These are phyloP conservation scores for Fusarium penzigii DNA, from an alignment of 2,329 filamentous ascomycete genomes.

Conservation along the genomic window DNA sequence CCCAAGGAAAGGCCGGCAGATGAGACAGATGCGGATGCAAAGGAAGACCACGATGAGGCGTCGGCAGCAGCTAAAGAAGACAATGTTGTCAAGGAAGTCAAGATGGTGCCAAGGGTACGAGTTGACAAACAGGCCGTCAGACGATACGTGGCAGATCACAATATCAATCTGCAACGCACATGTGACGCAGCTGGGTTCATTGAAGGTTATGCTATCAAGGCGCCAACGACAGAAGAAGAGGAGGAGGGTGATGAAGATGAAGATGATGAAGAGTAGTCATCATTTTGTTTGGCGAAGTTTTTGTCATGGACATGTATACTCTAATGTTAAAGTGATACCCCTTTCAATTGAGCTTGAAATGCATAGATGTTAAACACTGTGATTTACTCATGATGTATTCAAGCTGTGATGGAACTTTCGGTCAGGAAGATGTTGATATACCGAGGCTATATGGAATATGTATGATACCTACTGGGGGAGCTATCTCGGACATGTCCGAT, in stretches of 20 bases:
- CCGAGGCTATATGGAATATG: conserved; percentile 10
- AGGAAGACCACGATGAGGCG: conserved; percentile 22
- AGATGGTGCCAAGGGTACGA: conserved; percentile 47
- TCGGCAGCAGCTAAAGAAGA: conserved; percentile 21
- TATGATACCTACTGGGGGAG: not conserved
- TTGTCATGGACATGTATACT: conserved; percentile 9
- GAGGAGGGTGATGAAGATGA: conserved; percentile 30
- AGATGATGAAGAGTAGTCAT: conserved; percentile 7
- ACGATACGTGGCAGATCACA: conserved; percentile 65
- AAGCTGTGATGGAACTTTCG: no score
- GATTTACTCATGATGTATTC: no score
- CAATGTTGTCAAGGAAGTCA: conserved; percentile 30
- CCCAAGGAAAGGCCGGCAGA: conserved; percentile 18
- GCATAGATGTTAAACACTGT: no score
- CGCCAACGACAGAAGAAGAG: conserved; percentile 35
- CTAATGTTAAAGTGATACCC: conserved; percentile 27
- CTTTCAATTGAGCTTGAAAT: conserved; percentile 11
- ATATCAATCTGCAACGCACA: conserved; percentile 62
- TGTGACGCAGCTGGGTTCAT: conserved; percentile 77
- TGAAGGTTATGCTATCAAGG: conserved; percentile 61
- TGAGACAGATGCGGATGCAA: conserved; percentile 19
- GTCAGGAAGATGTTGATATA: not conserved
- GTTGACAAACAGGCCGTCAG: conserved; percentile 59
- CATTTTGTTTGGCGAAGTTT: conserved; percentile 2
- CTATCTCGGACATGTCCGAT: no score